These are phyloP conservation scores for Eremochloa ophiuroides DNA, from an alignment of 176 grass and related monocot species.

Conservation along the genomic window DNA sequence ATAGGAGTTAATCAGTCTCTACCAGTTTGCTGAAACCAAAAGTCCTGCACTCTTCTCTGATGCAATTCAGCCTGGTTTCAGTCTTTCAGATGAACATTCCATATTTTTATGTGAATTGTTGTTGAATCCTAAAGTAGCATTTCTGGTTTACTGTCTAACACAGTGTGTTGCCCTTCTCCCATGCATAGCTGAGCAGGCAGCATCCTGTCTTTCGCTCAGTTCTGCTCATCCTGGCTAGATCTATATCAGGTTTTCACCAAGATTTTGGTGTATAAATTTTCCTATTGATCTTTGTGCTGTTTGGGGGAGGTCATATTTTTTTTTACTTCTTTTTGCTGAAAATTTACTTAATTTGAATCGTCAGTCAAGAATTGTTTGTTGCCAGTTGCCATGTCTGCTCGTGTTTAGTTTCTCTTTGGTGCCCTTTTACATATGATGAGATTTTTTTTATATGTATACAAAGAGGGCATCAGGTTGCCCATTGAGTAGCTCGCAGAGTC, in stretches of 20 bases:
- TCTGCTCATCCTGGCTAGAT: neutral
- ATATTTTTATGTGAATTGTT: neutral
- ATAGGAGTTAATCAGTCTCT: neutral
- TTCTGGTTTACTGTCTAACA: neutral
- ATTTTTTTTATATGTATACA: neutral
- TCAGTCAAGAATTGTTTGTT: neutral
- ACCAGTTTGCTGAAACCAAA: neutral
- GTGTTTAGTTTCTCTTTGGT: neutral
- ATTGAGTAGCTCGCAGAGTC: neutral
- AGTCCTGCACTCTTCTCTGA: neutral
- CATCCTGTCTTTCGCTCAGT: neutral
- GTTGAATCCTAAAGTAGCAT: neutral
- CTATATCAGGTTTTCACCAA: neutral
- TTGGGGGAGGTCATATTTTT: neutral
- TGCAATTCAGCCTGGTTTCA: neutral
- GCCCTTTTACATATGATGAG: too few species aligned
- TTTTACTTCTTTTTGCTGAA: neutral
- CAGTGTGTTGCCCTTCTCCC: neutral
- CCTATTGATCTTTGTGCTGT: neutral
- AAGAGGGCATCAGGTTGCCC: neutral
- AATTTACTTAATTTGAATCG: neutral
- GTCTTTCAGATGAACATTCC: neutral
- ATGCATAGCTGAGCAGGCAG: neutral
- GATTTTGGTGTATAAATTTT: neutral
- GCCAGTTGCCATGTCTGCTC: neutral